Percentiles rank a stretch among this genome's conserved stretches.
phyloP scores from a whole-genome alignment of 1,284 basidiomycete species.

The Rugosomyces carneus region DNA sequence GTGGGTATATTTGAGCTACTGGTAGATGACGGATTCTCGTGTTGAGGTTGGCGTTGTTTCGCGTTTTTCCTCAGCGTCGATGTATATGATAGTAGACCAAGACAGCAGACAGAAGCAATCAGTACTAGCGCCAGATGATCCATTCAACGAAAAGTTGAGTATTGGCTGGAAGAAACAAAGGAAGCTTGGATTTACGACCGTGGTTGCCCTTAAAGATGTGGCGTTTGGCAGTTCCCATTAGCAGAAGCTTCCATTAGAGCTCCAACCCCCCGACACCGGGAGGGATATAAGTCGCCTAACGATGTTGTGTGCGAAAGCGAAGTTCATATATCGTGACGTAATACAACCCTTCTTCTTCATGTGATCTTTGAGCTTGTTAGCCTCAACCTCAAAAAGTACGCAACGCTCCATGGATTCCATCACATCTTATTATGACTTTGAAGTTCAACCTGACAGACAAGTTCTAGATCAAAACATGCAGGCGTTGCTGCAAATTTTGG shows the following conservation, averaged over 20 bases:
- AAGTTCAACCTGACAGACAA: not conserved
- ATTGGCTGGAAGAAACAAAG: not conserved
- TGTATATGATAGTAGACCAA: not conserved
- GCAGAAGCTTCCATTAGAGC: constrained; percentile 1
- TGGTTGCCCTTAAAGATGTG: constrained; percentile 7
- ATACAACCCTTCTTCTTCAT: not conserved
- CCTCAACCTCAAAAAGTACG: no score
- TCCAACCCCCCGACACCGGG: constrained; percentile 2
- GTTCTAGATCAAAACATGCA: not conserved
- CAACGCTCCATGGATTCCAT: no score
- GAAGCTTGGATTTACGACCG: not conserved
- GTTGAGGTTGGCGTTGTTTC: not conserved
- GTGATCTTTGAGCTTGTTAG: not conserved
- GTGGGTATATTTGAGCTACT: constrained; percentile 5
- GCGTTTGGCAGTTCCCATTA: constrained; percentile 6
- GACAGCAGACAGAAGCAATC: constrained; percentile 4
- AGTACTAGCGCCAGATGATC: constrained; percentile 2
- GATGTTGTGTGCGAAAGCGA: no score
- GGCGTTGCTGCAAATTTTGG: no score
- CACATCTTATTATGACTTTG: no score
- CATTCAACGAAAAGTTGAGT: constrained; percentile 1
- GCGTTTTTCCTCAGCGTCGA: not conserved
- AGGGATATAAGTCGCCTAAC: constrained; percentile 4
- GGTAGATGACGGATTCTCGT: not conserved
- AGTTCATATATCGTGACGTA: no score